Percentiles rank a stretch among this genome's conserved stretches.
Evolutionary conservation across 495 filamentous ascomycete species (phyloP).

Genomic region (Hypomontagnella monticulosa): DNA sequence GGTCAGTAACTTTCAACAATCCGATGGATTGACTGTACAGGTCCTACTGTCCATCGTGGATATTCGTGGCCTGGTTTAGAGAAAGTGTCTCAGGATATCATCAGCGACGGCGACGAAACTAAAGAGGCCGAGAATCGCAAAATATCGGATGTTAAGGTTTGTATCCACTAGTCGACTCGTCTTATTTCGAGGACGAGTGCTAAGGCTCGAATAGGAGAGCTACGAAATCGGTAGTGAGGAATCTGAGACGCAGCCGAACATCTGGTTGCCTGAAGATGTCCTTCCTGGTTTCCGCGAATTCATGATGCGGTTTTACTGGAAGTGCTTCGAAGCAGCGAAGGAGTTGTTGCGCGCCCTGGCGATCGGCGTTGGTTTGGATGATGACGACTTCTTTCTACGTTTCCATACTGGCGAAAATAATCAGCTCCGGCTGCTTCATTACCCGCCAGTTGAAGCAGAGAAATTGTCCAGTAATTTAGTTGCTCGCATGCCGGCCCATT

Average conservation of each 20-base stretch:
- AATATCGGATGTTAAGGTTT: constrained; percentile 56
- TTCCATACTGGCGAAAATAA: constrained; percentile 68
- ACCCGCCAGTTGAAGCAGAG: constrained; percentile 65
- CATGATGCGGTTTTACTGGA: constrained; percentile 66
- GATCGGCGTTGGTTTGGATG: constrained; percentile 63
- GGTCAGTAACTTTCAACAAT: constrained; percentile 16
- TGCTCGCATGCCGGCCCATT: constrained; percentile 64
- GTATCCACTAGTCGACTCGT: background rate
- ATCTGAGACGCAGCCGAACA: constrained; percentile 66
- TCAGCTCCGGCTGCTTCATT: constrained; percentile 73
- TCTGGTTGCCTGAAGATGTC: constrained; percentile 67
- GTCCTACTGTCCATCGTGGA: constrained; percentile 62
- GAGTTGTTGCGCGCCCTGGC: constrained; percentile 61
- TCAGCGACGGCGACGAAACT: constrained; percentile 56
- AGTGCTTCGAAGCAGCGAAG: constrained; percentile 57
- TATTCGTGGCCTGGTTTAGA: constrained; percentile 73
- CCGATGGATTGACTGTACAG: constrained; percentile 12
- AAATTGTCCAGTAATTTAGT: constrained; percentile 55
- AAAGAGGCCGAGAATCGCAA: constrained; percentile 45
- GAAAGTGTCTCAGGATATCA: constrained; percentile 70
- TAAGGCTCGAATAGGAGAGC: constrained; percentile 60
- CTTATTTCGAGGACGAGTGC: background rate
- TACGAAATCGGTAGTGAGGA: constrained; percentile 73
- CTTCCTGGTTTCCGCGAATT: constrained; percentile 70
- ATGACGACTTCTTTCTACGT: constrained; percentile 60